Conservation (phyloP, 495 filamentous ascomycete species). For the Hypoxylon lenormandii region DNA sequence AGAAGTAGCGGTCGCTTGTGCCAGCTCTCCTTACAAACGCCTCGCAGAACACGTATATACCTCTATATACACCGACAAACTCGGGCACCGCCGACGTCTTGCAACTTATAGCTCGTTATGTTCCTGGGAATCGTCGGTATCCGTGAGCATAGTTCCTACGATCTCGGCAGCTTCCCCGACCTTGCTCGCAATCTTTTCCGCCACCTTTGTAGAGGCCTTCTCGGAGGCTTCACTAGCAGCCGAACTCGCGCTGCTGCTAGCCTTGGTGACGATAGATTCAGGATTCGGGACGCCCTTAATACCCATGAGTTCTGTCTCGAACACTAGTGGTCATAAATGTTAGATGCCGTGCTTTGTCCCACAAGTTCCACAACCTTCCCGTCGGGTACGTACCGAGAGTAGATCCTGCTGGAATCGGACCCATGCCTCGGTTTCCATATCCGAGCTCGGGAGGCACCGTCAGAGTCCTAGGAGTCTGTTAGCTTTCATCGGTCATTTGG, state of each 20-base stretch:
- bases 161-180: slow-evolving; percentile 60
- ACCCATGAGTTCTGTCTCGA: slow-evolving; percentile 90
- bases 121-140: slow-evolving; percentile 65
- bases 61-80: slow-evolving; percentile 3
- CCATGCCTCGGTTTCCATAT: slow-evolving; percentile 80
- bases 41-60: background rate
- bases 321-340: slow-evolving; percentile 65
- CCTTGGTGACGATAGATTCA: slow-evolving; percentile 62
- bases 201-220: slow-evolving; percentile 54
- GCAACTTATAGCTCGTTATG: slow-evolving; percentile 64
- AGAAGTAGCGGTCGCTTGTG: slow-evolving; percentile 1
- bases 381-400: slow-evolving; percentile 70
- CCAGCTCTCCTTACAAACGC: slow-evolving; percentile 1
- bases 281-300: slow-evolving; percentile 80
- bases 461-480: slow-evolving; percentile 67
- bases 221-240: slow-evolving; percentile 50
- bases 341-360: background rate
- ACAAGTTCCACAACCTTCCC: background rate
- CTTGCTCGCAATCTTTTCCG: slow-evolving; percentile 59
- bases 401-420: slow-evolving; percentile 80
- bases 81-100: slow-evolving; percentile 3
- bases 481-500: slow-evolving; percentile 12
- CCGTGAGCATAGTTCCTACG: slow-evolving; percentile 58
- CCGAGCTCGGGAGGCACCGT: slow-evolving; percentile 88
- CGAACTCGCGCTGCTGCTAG: slow-evolving; percentile 45